Conservation (phyloP, 2,329 filamentous ascomycete species). For the Sarocladium oryzae region DNA sequence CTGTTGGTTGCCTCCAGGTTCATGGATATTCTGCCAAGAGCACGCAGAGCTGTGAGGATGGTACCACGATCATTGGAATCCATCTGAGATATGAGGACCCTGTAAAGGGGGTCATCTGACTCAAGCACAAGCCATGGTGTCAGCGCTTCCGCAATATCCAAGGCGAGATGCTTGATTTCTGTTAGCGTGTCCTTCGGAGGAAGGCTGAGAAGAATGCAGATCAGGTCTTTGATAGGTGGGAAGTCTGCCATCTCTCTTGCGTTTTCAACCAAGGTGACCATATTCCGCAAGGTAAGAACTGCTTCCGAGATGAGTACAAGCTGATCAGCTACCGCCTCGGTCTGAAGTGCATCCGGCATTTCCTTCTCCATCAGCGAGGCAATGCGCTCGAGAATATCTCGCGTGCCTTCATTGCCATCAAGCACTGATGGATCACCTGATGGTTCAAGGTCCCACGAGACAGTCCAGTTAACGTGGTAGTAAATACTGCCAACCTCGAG, state of each 20-base stretch:
- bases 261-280: slow-evolving; percentile 91
- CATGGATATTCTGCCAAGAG: slow-evolving; percentile 82
- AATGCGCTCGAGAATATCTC: slow-evolving; percentile 59
- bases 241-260: slow-evolving; percentile 73
- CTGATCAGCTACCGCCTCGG: slow-evolving; percentile 61
- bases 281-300: slow-evolving; percentile 82
- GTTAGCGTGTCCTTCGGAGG: slow-evolving; percentile 65
- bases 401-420: slow-evolving; percentile 44
- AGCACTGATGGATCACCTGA: slow-evolving; percentile 42
- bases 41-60: slow-evolving; percentile 72
- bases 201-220: slow-evolving; percentile 75
- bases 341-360: slow-evolving; percentile 63
- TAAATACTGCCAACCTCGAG: slow-evolving; percentile 73
- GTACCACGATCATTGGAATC: slow-evolving; percentile 70
- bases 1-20: slow-evolving; percentile 74
- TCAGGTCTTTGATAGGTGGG: slow-evolving; percentile 68
- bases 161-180: slow-evolving; percentile 83
- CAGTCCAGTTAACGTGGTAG: slow-evolving; percentile 74
- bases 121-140: slow-evolving; percentile 73
- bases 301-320: slow-evolving; percentile 80
- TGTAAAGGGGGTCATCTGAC: slow-evolving; percentile 71
- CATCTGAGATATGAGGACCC: slow-evolving; percentile 60
- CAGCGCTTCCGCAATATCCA: slow-evolving; percentile 87
- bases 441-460: slow-evolving; percentile 60
- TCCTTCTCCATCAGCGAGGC: slow-evolving; percentile 51